phyloP scores from a whole-genome alignment of 2,329 filamentous ascomycete species.

The Microcera coccophila region DNA sequence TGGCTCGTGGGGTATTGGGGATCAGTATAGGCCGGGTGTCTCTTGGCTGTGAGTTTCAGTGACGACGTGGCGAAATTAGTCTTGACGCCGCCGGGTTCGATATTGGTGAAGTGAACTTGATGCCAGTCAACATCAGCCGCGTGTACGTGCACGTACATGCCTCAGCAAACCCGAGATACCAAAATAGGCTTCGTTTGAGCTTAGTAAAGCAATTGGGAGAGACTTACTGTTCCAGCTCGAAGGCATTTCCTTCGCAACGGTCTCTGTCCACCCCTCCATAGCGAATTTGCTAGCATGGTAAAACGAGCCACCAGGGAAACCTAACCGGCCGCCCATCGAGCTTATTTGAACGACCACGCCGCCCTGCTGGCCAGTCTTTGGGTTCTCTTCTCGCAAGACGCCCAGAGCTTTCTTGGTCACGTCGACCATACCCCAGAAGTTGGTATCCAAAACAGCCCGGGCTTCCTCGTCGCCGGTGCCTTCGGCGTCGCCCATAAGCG shows the following conservation, averaged over 20 bases:
- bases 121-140: no score
- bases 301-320: constrained; percentile 18
- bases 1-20: constrained; percentile 31
- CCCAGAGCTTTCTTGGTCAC: constrained; percentile 37
- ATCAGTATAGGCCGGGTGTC: constrained; percentile 38
- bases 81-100: constrained; percentile 41
- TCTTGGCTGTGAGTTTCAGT: constrained; percentile 3
- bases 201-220: no score
- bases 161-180: no score
- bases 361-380: constrained; percentile 2
- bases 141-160: no score
- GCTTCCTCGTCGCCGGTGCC: constrained; percentile 17
- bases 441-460: constrained; percentile 38
- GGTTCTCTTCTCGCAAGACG: constrained; percentile 36
- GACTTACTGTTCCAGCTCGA: constrained; percentile 20
- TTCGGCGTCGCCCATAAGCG: constrained; percentile 28
- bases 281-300: constrained; percentile 25
- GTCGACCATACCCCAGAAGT: constrained; percentile 41
- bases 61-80: constrained; percentile 33
- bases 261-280: constrained; percentile 22
- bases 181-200: no score
- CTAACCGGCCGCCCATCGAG: constrained; percentile 16
- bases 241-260: constrained; percentile 17
- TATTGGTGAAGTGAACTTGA: constrained; percentile 39
- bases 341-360: constrained; percentile 27